Conservation (phyloP, 495 filamentous ascomycete species). For the Melanomma pulvis-pyrius region DNA sequence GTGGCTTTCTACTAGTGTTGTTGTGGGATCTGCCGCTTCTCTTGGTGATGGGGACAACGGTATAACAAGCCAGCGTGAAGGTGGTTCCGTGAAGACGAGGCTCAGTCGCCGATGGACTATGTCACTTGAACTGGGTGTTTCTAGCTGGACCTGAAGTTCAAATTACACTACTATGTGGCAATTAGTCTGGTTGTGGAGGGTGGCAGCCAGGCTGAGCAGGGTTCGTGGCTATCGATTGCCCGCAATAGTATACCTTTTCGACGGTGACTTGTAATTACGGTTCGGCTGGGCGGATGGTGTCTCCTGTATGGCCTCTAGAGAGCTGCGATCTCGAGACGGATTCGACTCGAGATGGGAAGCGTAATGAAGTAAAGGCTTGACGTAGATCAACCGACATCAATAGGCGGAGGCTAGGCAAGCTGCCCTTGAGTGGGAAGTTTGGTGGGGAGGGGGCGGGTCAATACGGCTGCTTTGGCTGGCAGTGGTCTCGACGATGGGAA, state of each 20-base stretch:
- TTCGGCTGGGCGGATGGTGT: conserved; percentile 52
- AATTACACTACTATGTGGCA: conserved; percentile 25
- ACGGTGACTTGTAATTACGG: conserved; percentile 32
- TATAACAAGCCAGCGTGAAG: conserved; percentile 41
- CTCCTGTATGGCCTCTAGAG: conserved; percentile 71
- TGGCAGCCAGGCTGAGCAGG: conserved; percentile 14
- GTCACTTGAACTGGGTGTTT: conserved; percentile 32
- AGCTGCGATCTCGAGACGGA: conserved; percentile 72
- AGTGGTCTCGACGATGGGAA: conserved; percentile 11
- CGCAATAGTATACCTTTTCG: conserved; percentile 46
- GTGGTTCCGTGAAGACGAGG: conserved; percentile 14
- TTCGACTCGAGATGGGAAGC: conserved; percentile 71
- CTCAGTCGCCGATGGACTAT: conserved; percentile 28
- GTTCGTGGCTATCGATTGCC: conserved; percentile 24
- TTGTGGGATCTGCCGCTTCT: conserved; percentile 40
- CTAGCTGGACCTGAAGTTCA: conserved; percentile 27
- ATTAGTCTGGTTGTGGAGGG: conserved; percentile 23
- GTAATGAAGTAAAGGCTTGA: conserved; percentile 67
- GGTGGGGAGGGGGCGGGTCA: conserved; percentile 7
- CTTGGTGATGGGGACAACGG: conserved; percentile 33
- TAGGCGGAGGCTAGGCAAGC: conserved; percentile 36
- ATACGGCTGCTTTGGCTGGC: conserved; percentile 26
- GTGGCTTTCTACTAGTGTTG: conserved; percentile 37
- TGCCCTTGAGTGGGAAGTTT: conserved; percentile 29
- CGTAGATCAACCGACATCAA: conserved; percentile 81